Evolutionary conservation across 371 early-diverging fungal species (phyloP), one percentile per base, ranked within the genome.

Genomic region (Fennellomyces sp.): DNA sequence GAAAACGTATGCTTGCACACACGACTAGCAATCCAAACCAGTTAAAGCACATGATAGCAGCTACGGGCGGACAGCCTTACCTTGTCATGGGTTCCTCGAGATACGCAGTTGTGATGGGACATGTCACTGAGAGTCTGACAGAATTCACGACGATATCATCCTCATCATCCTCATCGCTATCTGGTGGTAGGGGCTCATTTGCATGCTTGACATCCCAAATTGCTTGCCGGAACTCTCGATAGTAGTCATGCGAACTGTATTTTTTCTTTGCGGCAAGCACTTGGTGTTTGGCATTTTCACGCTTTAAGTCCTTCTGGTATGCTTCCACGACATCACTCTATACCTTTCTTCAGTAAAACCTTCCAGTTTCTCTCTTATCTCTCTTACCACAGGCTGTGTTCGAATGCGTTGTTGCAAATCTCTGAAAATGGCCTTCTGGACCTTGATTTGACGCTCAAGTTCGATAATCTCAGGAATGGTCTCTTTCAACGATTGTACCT

Each of bases 211-310:
- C 45, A 8, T 17, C 21, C 45, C 45, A 45, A 15, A 45, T 25
- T 21, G 17, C 45, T 4, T 45, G 19, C 21, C 21, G 19, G 12
- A 45, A 45, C 19, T 5, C 23, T 21, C 8, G 10, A 23, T 45
- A 45, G 12, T 21, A 45, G 21, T 10, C 5, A 3, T 45, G 45
- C 12, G 10, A 23, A 5, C 23, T 45, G 21, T 45, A 45, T 45
- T 45, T 45, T 45, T 45, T 45, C 23, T 45, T 45, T 5, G 10
- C 45, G 8, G 45, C 17, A 23, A 45, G 45, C 10, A 45, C 3
- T 45, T 45, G 45, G 21, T n/a, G 12, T 45, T 45, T 45, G 4
- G 45, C 45, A n/a, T 45, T 45, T 45, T 45, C 45, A 15, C 45
- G 45, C 7, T 19, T 45, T 25, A 4, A 21, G 17, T 45, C 8